These are phyloP conservation scores for Cucumis cinereus DNA, from an alignment of 306 rosid genomes.

Conservation along the genomic window DNA sequence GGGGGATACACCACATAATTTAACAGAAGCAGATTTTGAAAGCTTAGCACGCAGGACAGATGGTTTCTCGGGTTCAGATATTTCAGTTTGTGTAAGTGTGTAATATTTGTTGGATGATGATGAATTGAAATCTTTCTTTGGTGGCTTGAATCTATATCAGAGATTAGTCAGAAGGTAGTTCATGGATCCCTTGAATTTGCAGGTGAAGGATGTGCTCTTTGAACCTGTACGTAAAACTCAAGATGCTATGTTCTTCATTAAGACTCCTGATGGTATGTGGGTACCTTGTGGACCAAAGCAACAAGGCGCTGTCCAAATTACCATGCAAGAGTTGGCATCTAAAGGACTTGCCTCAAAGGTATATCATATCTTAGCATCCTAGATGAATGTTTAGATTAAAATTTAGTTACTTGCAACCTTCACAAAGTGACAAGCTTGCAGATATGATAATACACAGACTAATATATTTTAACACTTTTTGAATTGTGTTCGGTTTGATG, in stretches of 20 bases:
- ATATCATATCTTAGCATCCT: background rate
- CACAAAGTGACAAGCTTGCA: background rate
- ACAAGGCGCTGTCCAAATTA: constrained; percentile 48
- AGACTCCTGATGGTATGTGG: constrained; percentile 54
- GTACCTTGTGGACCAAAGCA: constrained; percentile 95
- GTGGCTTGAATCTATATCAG: background rate
- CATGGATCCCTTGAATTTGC: constrained; percentile 1
- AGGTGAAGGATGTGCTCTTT: constrained; percentile 97
- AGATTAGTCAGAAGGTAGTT: background rate
- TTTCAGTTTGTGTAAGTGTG: constrained; percentile 86
- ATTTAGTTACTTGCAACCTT: background rate
- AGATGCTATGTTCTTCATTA: constrained; percentile 90
- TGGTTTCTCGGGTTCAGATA: constrained; percentile 96
- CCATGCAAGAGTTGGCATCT: constrained; percentile 82
- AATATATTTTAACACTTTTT: background rate
- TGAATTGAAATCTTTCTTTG: background rate
- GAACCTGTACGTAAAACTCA: constrained; percentile 99
- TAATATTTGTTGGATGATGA: background rate
- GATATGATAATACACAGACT: background rate
- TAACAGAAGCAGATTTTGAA: constrained; percentile 81
- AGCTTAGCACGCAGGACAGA: constrained; percentile 65
- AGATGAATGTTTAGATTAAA: background rate
- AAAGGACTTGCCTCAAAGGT: constrained; percentile 85
- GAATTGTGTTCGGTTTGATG: no score
- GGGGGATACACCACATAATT: constrained; percentile 92